Evolutionary conservation across 805 yeast species (phyloP), one percentile per base, ranked within the genome.

Genomic region (Ogataea trehalophila): DNA sequence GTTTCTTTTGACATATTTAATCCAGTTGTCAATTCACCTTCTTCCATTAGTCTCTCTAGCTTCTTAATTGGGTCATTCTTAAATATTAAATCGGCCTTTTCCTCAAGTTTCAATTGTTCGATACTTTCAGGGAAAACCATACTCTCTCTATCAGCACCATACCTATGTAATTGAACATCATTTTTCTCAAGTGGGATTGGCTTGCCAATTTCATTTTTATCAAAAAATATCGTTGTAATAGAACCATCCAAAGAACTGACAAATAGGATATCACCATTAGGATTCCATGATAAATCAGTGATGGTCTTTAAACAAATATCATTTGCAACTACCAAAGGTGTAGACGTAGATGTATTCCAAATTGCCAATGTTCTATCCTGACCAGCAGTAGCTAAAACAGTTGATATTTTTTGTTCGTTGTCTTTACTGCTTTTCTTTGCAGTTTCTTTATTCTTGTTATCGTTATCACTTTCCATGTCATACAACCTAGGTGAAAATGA

Each of bases 351-450:
- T 0, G 96, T 92, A 58, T 82, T 83, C 99, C 99, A 92, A 6
- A 92, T 72, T 0, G 90, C 95, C 36, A 94, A 66, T 1, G 90
- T 78, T 58, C 87, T 82, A 66, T 92, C 99, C 66, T 92, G 98
- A 11, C 98, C 98, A 14, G 92, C 97, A 29, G 97, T 86, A 2
- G 97, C 97, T n/a, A 92, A 72, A 0, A 92, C 78, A 0, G 96
- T 84, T 7, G 85, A 73, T 68, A 47, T 63, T 18, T 56, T 55
- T 18, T 55, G 57, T 17, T 52, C 55, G 33, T 56, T 53, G 20
- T 54, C 51, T 36, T 55, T 56, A 14, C 49, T 62, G 58, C 18
- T 50, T 33, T 37, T 38, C 17, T 40, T 43, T 2, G n/a, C 33
- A 14, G 18, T 26, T 26, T 26, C 31, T 26, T 26, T 36, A 15